These are phyloP conservation scores for Tuber aestivum DNA, from an alignment of 495 filamentous ascomycete genomes.

Conservation along the genomic window DNA sequence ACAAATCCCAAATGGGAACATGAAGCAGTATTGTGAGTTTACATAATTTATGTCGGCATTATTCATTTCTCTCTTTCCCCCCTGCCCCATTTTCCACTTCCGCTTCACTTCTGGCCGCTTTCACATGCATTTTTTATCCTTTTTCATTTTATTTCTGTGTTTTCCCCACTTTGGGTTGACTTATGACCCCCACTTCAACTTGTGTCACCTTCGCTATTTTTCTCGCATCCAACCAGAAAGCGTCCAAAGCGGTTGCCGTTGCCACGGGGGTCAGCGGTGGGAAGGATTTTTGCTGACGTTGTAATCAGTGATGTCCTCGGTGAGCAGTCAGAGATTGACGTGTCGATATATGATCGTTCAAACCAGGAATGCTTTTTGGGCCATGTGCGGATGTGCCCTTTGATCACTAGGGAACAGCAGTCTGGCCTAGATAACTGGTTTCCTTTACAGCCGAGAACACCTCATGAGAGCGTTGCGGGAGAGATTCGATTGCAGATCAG, in stretches of 20 bases:
- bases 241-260: constrained; percentile 9
- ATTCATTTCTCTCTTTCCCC: constrained; percentile 9
- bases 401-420: constrained; percentile 44
- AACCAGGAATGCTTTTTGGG: constrained; percentile 86
- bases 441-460: constrained; percentile 61
- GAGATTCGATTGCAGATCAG: constrained; percentile 80
- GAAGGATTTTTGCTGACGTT: constrained; percentile 28
- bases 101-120: constrained; percentile 25
- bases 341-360: constrained; percentile 85
- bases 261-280: not conserved
- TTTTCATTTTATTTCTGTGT: constrained; percentile 18
- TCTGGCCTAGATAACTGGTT: constrained; percentile 74
- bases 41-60: constrained; percentile 9
- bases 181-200: constrained; percentile 17
- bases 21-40: constrained; percentile 83
- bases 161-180: constrained; percentile 11
- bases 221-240: constrained; percentile 15
- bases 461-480: constrained; percentile 66
- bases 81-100: constrained; percentile 21
- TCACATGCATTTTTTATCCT: constrained; percentile 6
- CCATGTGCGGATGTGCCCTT: constrained; percentile 63
- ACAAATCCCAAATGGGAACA: constrained; percentile 94
- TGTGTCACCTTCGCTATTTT: constrained; percentile 29
- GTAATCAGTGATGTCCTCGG: constrained; percentile 79
- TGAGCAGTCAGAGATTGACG: constrained; percentile 81